Base-by-base conservation (phyloP, 2,329 filamentous ascomycete genomes). In the Dothistroma septosporum region DNA sequence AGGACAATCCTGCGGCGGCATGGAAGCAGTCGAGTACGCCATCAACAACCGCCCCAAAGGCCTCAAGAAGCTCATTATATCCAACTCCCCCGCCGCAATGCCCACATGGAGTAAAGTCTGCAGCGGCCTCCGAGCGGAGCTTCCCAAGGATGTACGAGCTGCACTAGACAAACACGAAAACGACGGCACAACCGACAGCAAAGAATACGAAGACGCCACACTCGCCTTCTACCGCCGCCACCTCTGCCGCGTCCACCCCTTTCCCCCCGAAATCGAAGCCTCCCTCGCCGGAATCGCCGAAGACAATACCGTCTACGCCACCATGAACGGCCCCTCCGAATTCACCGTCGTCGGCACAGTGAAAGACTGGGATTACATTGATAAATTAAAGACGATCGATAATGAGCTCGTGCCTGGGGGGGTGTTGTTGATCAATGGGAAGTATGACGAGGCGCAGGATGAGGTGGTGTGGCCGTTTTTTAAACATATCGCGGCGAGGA, bases 1-100 rank as follows among this genome's bases (percentile, higher is more conserved):
- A 0, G 81, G 81, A 2, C 79, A 83, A 46, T 78, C 74, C 21
- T 83, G 81, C 80, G 80, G 82, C n/a, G 82, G 78, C 0, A 81
- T 83, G 78, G 68, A 83, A 0, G 79, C 70, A 2, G 73, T 74
- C 0, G 64, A 74, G 24, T 80, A 76, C 69, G 80, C 79, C 0
- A 71, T 73, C 4, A 66, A 68, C 16, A 19, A 57, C 21, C 70
- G 69, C 31, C 72, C 72, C 3, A 54, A 55, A 14, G 76, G 76
- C 0, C 63, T 80, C 33, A 67, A 70, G 12, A 75, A 73, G 56
- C 65, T 80, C 6, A 65, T 80, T 24, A 62, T 73, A 41, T 62
- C 63, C 37, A 66, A 73, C 57, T 66, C 65, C 11, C 71, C 71
- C 1, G 66, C 70, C 3, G 62, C 57, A 41, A 67, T 73, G 66